phyloP scores from a whole-genome alignment of 2,329 filamentous ascomycete genomes.

The Neospermospora avenae region DNA sequence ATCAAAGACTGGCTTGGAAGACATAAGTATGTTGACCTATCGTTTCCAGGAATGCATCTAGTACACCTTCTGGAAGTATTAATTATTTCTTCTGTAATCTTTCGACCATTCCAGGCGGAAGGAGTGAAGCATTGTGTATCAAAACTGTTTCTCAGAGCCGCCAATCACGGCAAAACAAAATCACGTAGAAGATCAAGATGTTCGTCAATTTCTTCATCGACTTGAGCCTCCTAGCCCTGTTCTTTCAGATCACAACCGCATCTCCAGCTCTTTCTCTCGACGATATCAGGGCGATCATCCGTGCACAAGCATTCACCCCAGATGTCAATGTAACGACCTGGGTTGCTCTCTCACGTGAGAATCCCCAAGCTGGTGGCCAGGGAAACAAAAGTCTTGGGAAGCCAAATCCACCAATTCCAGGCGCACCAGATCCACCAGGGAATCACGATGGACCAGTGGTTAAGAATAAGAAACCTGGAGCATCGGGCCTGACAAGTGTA shows the following conservation, averaged over 20 bases:
- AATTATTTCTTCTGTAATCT: background rate
- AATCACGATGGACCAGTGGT: too few species aligned
- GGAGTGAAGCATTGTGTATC: too few species aligned
- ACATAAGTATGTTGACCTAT: constrained; percentile 2
- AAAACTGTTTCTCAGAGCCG: too few species aligned
- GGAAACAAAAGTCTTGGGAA: too few species aligned
- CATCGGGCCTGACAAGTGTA: background rate
- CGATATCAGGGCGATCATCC: too few species aligned
- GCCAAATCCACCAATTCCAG: too few species aligned
- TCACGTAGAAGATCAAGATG: too few species aligned
- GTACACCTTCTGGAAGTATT: background rate
- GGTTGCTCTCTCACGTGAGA: background rate
- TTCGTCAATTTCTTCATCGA: too few species aligned
- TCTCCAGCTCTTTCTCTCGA: background rate
- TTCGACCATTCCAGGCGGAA: background rate
- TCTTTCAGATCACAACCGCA: background rate
- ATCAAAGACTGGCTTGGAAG: background rate
- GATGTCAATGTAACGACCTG: constrained; percentile 3
- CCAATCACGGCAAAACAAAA: too few species aligned
- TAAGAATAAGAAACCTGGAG: too few species aligned
- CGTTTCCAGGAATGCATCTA: background rate
- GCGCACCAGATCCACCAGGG: too few species aligned
- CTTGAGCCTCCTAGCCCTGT: background rate
- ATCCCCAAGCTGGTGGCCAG: too few species aligned
- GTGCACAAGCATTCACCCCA: background rate